A percentile compares a stretch with the other conserved stretches of the same genome.
phyloP scores from a whole-genome alignment of 108 stramenopile species.

The Cyclotella sp. region DNA sequence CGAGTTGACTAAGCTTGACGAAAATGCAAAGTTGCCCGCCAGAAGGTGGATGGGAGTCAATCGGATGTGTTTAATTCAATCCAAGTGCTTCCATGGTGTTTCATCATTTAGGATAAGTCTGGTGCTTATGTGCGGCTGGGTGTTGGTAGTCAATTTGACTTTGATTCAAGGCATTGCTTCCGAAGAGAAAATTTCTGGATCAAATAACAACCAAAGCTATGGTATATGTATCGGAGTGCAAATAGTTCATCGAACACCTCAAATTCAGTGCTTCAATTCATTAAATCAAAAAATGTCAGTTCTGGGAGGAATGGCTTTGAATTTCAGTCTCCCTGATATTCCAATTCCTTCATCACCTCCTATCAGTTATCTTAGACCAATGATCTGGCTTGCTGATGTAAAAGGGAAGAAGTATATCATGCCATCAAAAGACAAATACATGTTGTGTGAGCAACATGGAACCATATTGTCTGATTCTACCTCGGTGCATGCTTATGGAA shows the following conservation, averaged over 20 bases:
- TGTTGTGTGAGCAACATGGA: constrained; percentile 34
- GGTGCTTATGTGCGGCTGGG: constrained; percentile 47
- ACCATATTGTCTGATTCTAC: not conserved
- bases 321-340: constrained; percentile 49
- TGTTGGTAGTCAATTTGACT: constrained; percentile 32
- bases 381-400: constrained; percentile 50
- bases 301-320: constrained; percentile 51
- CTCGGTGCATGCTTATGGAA: not conserved
- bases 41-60: constrained; percentile 46
- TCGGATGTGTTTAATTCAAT: constrained; percentile 26
- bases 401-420: constrained; percentile 40
- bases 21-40: constrained; percentile 28
- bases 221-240: constrained; percentile 12
- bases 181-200: not conserved
- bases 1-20: constrained; percentile 35
- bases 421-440: constrained; percentile 51
- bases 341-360: constrained; percentile 35
- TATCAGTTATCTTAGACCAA: not conserved
- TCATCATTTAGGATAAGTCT: constrained; percentile 31
- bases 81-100: constrained; percentile 13
- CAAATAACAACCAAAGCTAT: not conserved
- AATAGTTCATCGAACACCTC: constrained; percentile 47
- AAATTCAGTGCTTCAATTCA: constrained; percentile 53
- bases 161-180: not conserved
- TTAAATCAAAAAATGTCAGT: constrained; percentile 29